A percentile compares a stretch with the other conserved stretches of the same genome.
Evolutionary conservation across 1,284 basidiomycete genomes (phyloP).

Genomic region (Ganoderma sinense): DNA sequence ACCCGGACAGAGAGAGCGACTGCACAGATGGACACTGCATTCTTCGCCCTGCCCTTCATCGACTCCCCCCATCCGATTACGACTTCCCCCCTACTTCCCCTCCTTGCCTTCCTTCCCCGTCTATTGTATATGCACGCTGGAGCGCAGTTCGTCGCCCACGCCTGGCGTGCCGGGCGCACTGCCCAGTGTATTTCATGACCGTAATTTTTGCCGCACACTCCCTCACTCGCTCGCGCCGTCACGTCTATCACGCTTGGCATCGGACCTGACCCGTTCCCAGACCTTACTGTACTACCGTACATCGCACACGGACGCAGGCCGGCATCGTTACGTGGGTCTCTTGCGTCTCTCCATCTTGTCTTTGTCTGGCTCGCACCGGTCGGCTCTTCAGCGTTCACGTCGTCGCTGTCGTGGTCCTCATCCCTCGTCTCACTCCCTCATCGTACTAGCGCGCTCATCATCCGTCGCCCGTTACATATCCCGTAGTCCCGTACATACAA

Average conservation of each 20-base stretch:
- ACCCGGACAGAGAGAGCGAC: conserved; percentile 31
- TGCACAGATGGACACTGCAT: conserved; percentile 26
- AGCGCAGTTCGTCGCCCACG: conserved; percentile 19
- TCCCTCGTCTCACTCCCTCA: neutral
- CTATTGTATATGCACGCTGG: conserved; percentile 29
- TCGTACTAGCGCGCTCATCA: conserved; percentile 15
- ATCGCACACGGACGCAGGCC: neutral
- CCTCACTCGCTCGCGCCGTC: neutral
- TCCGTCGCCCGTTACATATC: conserved; percentile 14
- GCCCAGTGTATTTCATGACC: conserved; percentile 20
- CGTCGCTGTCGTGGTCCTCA: conserved; percentile 11
- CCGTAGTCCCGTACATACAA: conserved; percentile 24
- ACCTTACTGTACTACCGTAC: conserved; percentile 22
- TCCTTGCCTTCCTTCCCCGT: conserved; percentile 3
- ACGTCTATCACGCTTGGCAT: conserved; percentile 5
- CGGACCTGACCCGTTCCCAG: conserved; percentile 18
- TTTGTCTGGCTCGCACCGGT: conserved; percentile 18
- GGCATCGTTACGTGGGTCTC: conserved; percentile 12
- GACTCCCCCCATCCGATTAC: conserved; percentile 15
- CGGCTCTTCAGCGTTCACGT: conserved; percentile 17
- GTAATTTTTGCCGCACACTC: conserved; percentile 20
- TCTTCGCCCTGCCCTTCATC: conserved; percentile 3
- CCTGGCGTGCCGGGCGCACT: conserved; percentile 26
- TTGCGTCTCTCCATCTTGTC: conserved; percentile 13
- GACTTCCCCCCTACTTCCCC: conserved; percentile 9